Percentiles rank a stretch among this genome's conserved stretches.
phyloP scores from a whole-genome alignment of 768 basidiomycete species.

The Austroboletus eburneus region DNA sequence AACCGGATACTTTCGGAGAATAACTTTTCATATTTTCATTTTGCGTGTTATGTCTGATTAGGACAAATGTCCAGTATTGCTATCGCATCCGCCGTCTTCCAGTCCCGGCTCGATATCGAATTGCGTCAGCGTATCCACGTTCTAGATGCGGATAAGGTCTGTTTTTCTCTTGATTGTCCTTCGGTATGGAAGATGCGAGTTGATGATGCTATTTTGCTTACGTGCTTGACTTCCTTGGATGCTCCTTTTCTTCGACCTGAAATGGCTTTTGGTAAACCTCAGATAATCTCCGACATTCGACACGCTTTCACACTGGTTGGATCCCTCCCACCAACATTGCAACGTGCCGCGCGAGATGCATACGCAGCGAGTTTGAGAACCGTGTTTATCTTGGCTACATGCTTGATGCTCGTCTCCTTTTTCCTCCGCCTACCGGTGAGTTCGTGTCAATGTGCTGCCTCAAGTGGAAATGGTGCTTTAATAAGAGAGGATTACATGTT shows the following conservation, averaged over 20 bases:
- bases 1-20: too few relatives aligned
- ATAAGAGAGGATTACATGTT: too few relatives aligned
- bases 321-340: conserved; percentile 11
- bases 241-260: too few relatives aligned
- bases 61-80: conserved; percentile 13
- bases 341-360: conserved; percentile 5
- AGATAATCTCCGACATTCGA: conserved; percentile 12
- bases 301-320: conserved; percentile 10
- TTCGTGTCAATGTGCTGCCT: background rate
- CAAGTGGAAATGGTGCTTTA: too few relatives aligned
- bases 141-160: conserved; percentile 10
- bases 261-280: background rate
- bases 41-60: background rate
- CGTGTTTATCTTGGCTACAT: conserved; percentile 9
- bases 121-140: conserved; percentile 6
- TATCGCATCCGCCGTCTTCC: conserved; percentile 15
- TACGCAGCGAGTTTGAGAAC: conserved; percentile 8
- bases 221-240: too few relatives aligned
- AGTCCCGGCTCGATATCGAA: conserved; percentile 12
- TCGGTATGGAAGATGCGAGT: background rate
- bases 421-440: conserved; percentile 8
- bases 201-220: too few relatives aligned
- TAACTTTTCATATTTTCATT: too few relatives aligned
- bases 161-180: background rate
- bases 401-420: conserved; percentile 2